Base-by-base conservation (phyloP, 345 rosid genomes). In the Hibiscus tridactylites region DNA sequence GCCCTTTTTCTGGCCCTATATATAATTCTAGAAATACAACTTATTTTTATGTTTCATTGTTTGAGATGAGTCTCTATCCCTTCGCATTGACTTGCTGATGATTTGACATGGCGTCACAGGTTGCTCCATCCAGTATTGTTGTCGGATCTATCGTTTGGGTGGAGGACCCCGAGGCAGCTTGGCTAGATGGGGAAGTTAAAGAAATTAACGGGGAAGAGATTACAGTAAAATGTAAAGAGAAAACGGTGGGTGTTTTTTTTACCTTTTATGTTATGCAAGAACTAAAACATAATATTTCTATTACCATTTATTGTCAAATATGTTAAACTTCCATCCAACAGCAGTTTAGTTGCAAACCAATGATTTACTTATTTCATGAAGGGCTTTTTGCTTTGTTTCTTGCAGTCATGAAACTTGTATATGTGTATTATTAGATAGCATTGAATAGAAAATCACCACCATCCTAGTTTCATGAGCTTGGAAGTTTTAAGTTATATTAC, bases 141-240 rank as follows among this genome's bases (percentile, higher is more conserved):
- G 82, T 86, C 59, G 98, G 98, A 67, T 90, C 99, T 76, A 53
- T 72, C 65, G 92, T 92, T 75, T 95, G 99, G 99, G 84, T 85
- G 70, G 96, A 92, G 77, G 94, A 95, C 83, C 79, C 88, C 7
- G 91, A 88, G 42, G 82, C 57, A 73, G 91, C 96, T 70, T 95
- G 99, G 99, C n/a, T 92, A 52, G 98, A 92, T 84, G 99, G 99
- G 53, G 86, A 87, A 79, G 96, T 89, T 16, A 85, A 81, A 64
- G 88, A 82, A 81, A 78, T 82, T 44, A 79, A 88, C 9, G 84
- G 76, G 61, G 83, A 88, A 71, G 87, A 87, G 49, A 44, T 92
- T 74, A 86, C 81, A 77, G 78, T 95, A 53, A 79, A 77, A 6
- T 87, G 91, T 80, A 83, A 87, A 50, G 90, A 84, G 69, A 87